Base-by-base conservation (phyloP, 371 early-diverging fungal species). In the Mucor saturninus region DNA sequence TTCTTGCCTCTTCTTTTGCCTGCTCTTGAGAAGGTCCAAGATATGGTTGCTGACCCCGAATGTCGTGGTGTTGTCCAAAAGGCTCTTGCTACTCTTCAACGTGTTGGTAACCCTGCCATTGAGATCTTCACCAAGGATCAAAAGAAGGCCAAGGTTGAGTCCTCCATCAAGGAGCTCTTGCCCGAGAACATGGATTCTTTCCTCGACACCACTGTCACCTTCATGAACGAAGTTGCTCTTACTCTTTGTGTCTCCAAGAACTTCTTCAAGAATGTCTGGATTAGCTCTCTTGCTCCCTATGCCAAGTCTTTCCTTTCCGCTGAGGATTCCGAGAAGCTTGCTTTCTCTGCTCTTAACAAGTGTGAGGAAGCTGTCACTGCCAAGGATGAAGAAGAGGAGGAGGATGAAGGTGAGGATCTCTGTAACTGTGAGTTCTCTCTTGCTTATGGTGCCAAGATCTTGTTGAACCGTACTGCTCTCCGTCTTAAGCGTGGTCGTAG, bases 371-470 rank as follows among this genome's bases (percentile, higher is more conserved):
- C 78, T 46, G 76, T 80, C 28, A 68, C 77, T 61, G 59, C 48
- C 38, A 58, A 58, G 38, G 59, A 58, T 45, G 49, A 48, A 4
- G 49, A 69, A n/a, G 88, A 86, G 48, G 87, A 89, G 21, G 83
- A 86, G 46, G 89, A 87, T 32, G 88, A 86, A 31, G 87, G 86
- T 56, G 91, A 88, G 58, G 90, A 90, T 59, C 86, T 93, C 40
- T 91, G 91, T 80, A 88, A 91, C 71, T 88, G 89, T 67, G 89
- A 89, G 57, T 92, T 93, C 79, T 85, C 86, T 14, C 76, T 93
- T 67, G 92, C 92, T 15, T 92, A 92, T 73, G 92, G 93, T 71
- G 91, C 87, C 56, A 90, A 89, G 89, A 89, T 92, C 79, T 74
- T 92, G 61, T 76, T 93, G 49, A 92, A 90, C 78, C 85, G 89